A percentile compares a stretch with the other conserved stretches of the same genome.
These are phyloP conservation scores for Eucalyptus melliodora DNA, from an alignment of 345 rosid genomes.

Conservation along the genomic window DNA sequence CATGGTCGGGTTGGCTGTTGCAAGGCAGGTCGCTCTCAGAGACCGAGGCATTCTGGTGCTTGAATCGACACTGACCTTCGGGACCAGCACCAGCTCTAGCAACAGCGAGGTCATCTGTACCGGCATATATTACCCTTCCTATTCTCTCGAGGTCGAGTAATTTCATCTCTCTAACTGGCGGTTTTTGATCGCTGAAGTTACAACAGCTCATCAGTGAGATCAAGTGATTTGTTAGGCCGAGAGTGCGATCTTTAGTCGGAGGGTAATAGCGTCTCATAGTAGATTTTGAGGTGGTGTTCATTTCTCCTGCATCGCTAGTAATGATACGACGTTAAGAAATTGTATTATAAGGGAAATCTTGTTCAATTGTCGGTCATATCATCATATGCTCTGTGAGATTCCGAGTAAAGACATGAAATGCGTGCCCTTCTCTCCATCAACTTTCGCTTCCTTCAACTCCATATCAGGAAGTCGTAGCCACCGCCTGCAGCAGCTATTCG, in stretches of 20 bases:
- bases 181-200: neutral
- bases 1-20: too few species aligned
- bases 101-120: constrained; percentile 85
- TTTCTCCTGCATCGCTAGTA: neutral
- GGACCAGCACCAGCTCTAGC: constrained; percentile 69
- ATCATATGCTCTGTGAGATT: neutral
- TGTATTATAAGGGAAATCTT: neutral
- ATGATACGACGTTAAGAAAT: neutral
- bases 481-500: neutral
- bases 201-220: neutral
- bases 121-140: constrained; percentile 70
- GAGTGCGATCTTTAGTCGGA: neutral
- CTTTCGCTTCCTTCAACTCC: neutral
- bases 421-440: neutral
- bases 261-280: neutral
- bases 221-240: neutral
- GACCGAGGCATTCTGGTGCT: constrained; percentile 59
- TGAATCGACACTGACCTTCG: constrained; percentile 67
- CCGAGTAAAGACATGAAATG: neutral
- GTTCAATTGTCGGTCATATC: neutral
- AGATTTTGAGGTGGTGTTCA: neutral
- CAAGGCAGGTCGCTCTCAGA: neutral
- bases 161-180: neutral
- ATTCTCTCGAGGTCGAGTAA: constrained; percentile 48
- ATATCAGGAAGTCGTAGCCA: neutral